Base-by-base conservation (phyloP, 306 rosid genomes). In the Alnus glutinosa region DNA sequence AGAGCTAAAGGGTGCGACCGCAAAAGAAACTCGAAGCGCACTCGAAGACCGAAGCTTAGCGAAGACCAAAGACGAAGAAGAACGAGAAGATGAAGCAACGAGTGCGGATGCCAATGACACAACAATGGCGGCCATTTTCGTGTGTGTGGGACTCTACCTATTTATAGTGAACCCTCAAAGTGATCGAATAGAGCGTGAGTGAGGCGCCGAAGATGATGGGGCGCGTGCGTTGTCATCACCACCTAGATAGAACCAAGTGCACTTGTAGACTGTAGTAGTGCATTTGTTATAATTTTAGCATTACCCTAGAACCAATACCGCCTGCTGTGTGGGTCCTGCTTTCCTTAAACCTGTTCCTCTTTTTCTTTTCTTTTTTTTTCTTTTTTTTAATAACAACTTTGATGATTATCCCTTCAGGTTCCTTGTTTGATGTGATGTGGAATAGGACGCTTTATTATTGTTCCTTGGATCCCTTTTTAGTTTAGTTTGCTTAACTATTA, bases 121-220 rank as follows among this genome's bases (percentile, higher is more conserved):
- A 30, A 77, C 87, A 73, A 83, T 81, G 86, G 89, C 86, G 52
- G 92, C 90, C 96, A 91, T 92, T 76, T 66, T 82, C 36, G 23
- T 46, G 64, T 75, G 83, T 42, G 86, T 19, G 75, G 64, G 79
- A 7, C 63, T 57, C 57, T 78, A 73, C 59, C 9, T 88, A 87
- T 87, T 88, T 92, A 92, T 92, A 87, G 9, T 83, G 77, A 77
- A 81, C 66, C 91, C 18, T 63, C 82, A 57, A 32, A 42, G 34
- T 12, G n/a, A 47, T 19, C 6, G 59, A 10, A 59, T 2, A 69
- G 34, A 46, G 9, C 55, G 34, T 16, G 63, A 4, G 46, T 19
- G 16, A 46, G 10, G 78, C 48, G 39, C 62, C 44, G 58, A 73
- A 39, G 19, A 18, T 66, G 71, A 3, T 3, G 48, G 4, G 12